Conservation (phyloP, 371 early-diverging fungal species). For the Mucor velutinosus region DNA sequence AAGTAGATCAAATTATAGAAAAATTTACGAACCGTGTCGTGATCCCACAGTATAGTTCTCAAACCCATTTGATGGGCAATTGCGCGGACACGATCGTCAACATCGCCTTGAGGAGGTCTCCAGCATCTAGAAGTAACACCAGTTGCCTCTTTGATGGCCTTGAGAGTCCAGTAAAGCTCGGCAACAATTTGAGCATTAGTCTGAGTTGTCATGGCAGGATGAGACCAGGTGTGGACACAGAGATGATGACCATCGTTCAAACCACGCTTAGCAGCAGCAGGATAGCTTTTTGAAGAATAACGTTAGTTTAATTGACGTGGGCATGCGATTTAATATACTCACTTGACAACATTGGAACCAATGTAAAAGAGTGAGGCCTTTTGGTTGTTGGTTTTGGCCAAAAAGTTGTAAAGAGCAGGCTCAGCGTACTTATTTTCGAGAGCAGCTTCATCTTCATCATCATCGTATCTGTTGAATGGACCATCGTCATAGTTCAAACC, state of each 20-base stretch:
- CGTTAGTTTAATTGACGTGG: slow-evolving; percentile 12
- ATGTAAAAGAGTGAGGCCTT: slow-evolving; percentile 17
- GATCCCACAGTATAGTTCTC: slow-evolving; percentile 45
- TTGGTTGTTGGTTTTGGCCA: slow-evolving; percentile 29
- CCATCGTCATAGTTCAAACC: slow-evolving; percentile 53
- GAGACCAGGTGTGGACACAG: slow-evolving; percentile 62
- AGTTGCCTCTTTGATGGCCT: slow-evolving; percentile 53
- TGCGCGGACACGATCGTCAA: slow-evolving; percentile 56
- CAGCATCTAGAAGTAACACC: slow-evolving; percentile 57
- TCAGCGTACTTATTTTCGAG: slow-evolving; percentile 34
- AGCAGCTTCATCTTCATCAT: slow-evolving; percentile 12
- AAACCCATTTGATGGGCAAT: slow-evolving; percentile 57
- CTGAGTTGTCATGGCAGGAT: slow-evolving; percentile 55
- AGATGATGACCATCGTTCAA: slow-evolving; percentile 47
- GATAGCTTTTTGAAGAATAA: slow-evolving; percentile 48
- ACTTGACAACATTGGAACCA: not conserved
- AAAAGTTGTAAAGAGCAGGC: slow-evolving; percentile 48
- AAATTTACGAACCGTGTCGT: slow-evolving; percentile 23
- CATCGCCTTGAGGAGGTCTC: slow-evolving; percentile 59
- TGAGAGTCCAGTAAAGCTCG: slow-evolving; percentile 55
- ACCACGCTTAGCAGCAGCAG: slow-evolving; percentile 48
- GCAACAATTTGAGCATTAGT: slow-evolving; percentile 56
- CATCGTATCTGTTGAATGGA: slow-evolving; percentile 34
- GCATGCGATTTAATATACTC: too few species aligned
- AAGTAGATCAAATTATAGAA: not conserved